Evolutionary conservation across 768 basidiomycete species (phyloP), one percentile per base, ranked within the genome.

Genomic region (Boletus subparvulus): DNA sequence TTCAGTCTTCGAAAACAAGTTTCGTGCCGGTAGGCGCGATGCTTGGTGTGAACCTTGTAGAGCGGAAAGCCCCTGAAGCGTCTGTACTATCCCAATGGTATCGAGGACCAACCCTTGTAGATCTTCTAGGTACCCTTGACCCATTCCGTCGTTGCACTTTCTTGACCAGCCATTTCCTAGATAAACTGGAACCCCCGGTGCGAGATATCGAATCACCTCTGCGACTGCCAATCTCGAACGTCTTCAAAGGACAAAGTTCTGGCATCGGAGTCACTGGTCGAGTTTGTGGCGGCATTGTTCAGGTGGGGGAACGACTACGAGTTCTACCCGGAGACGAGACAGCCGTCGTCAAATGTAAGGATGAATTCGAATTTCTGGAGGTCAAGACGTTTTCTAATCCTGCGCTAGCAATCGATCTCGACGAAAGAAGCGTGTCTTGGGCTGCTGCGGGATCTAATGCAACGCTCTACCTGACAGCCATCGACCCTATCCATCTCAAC

Each of bases 251-350:
- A 4, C 87, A 88, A 66, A 84, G 87, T 16, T 84, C 90, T 3
- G 83, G 89, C 3, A 84, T 83, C 6, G 90, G 86, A 0, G 84
- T 98, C 0, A 83, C 87, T 24, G 97, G 97, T 17, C 77, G 94
- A 48, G 75, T 98, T 43, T 91, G 87, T 64, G 85, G 88, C 42
- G 97, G 97, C 6, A 78, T 98, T 37, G 81, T 98, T 4, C 95
- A 98, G 72, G 89, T 94, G 3, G 96, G 97, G 3, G 95, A 98
- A 75, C 80, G 83, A 40, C 64, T 98, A 37, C 80, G 93, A 41
- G 84, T 95, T 48, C 75, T 97, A 4, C 97, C 97, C 0, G 96
- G 96, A 11, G 95, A 98, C 67, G 95, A 97, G 71, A 87, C 81
- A 7, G 90, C 86, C 0, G 71, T 90, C 17, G 90, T 99, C 3